A percentile compares a stretch with the other conserved stretches of the same genome.
Conservation (phyloP, 345 rosid genomes). For the Firmiana major region DNA sequence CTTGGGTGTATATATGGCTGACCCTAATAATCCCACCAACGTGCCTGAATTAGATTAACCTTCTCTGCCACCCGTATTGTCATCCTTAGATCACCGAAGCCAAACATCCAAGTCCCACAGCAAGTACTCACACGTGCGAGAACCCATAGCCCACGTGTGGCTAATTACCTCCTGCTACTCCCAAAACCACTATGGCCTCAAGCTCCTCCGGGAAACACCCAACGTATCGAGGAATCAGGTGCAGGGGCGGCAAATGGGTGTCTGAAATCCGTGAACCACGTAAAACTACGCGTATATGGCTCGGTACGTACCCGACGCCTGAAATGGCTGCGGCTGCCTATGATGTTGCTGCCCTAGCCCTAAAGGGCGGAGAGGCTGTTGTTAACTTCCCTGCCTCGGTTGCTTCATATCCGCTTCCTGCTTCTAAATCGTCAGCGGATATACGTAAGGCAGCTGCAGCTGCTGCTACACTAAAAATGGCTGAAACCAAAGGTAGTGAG, state of each 20-base stretch:
- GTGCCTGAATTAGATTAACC: conserved; percentile 24
- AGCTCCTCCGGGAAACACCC: conserved; percentile 45
- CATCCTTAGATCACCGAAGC: no score
- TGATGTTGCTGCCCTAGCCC: conserved; percentile 82
- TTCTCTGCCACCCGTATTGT: conserved; percentile 17
- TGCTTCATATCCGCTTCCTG: conserved; percentile 54
- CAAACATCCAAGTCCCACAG: no score
- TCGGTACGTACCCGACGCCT: conserved; percentile 73
- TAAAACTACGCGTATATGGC: conserved; percentile 87
- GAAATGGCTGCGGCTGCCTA: conserved; percentile 93
- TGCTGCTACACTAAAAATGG: conserved; percentile 48
- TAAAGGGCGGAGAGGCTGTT: conserved; percentile 58
- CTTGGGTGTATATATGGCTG: conserved; percentile 8
- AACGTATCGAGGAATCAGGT: conserved; percentile 59
- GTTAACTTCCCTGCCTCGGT: conserved; percentile 66
- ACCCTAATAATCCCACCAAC: conserved; percentile 32
- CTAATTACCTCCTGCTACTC: not conserved
- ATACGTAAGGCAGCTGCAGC: conserved; percentile 61
- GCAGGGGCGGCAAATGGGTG: conserved; percentile 87
- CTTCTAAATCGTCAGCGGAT: conserved; percentile 51
- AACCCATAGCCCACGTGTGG: conserved; percentile 19
- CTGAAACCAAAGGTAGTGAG: not conserved
- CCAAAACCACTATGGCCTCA: conserved; percentile 18
- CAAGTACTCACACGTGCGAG: conserved; percentile 21
- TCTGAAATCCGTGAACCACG: conserved; percentile 90